Evolutionary conservation across 352 stramenopile genomes (phyloP).

Genomic region (Elongisporangium anandrum): DNA sequence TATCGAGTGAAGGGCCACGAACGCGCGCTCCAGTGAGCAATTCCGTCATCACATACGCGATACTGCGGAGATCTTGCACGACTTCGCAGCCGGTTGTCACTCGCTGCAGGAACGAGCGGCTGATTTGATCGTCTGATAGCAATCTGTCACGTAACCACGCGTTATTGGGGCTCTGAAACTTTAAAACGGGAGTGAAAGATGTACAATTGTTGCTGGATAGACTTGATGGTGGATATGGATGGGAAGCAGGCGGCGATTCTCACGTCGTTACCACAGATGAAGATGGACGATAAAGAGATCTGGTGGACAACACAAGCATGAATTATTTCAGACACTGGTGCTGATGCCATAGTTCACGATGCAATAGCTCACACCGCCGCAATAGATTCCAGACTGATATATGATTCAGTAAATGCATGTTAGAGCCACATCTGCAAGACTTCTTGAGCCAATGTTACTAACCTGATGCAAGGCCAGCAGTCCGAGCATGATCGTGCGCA

Average conservation of each 20-base stretch:
- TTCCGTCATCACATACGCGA: slow-evolving; percentile 57
- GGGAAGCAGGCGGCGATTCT: slow-evolving; percentile 44
- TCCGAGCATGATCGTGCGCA: slow-evolving; percentile 18
- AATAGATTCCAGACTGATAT: slow-evolving; percentile 16
- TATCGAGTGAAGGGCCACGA: slow-evolving; percentile 26
- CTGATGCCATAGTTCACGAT: not conserved
- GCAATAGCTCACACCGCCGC: slow-evolving; percentile 26
- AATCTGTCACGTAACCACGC: not conserved
- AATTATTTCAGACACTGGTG: not conserved
- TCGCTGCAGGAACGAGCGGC: slow-evolving; percentile 19
- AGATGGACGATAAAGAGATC: slow-evolving; percentile 38
- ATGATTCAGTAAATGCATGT: not conserved
- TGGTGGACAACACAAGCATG: slow-evolving; percentile 5
- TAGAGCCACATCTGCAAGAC: not conserved
- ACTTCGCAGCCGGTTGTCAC: slow-evolving; percentile 5
- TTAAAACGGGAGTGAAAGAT: not conserved
- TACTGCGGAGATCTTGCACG: slow-evolving; percentile 39
- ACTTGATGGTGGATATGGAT: slow-evolving; percentile 12
- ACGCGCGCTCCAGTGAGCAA: slow-evolving; percentile 49
- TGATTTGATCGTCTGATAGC: slow-evolving; percentile 22
- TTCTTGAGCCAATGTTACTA: not conserved
- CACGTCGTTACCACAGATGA: slow-evolving; percentile 27
- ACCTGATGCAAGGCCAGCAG: slow-evolving; percentile 30
- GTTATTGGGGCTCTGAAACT: not conserved
- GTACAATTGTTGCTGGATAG: slow-evolving; percentile 17